phyloP scores from a whole-genome alignment of 148 eudicot genomes.

The Fallopia convolvulus region DNA sequence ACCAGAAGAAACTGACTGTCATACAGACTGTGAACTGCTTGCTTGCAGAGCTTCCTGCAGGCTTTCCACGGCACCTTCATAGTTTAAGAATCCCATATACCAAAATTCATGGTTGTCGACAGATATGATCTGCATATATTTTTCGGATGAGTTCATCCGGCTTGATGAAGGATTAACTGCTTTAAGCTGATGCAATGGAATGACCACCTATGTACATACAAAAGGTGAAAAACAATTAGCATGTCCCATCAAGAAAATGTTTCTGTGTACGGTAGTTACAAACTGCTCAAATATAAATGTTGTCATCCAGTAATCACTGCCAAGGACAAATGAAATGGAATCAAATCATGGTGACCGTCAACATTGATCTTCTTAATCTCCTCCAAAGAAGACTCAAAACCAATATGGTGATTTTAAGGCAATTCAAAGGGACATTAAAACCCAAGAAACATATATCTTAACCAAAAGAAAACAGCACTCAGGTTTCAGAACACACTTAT shows the following conservation, averaged over 20 bases:
- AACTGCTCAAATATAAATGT: neutral
- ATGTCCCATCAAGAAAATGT: neutral
- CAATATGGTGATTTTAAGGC: neutral
- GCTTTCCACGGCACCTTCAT: slow-evolving; percentile 49
- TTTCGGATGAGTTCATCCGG: slow-evolving; percentile 63
- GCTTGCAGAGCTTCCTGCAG: slow-evolving; percentile 46
- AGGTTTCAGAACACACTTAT: neutral
- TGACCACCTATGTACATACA: slow-evolving; percentile 51
- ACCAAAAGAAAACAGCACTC: neutral
- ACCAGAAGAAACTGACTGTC: slow-evolving; percentile 13
- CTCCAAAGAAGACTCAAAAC: neutral
- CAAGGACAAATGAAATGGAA: neutral
- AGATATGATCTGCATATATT: slow-evolving; percentile 80
- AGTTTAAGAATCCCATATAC: slow-evolving; percentile 86
- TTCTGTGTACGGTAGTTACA: neutral
- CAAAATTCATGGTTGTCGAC: slow-evolving; percentile 89
- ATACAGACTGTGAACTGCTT: slow-evolving; percentile 34
- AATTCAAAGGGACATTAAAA: neutral
- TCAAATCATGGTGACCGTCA: neutral
- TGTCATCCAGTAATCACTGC: neutral
- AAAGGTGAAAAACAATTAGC: neutral
- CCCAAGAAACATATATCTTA: neutral
- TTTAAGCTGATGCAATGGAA: slow-evolving; percentile 83
- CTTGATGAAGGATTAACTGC: slow-evolving; percentile 70
- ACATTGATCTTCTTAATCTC: neutral